These are phyloP conservation scores for Trichosporon coremiiforme DNA, from an alignment of 1,284 basidiomycete genomes.

Conservation along the genomic window DNA sequence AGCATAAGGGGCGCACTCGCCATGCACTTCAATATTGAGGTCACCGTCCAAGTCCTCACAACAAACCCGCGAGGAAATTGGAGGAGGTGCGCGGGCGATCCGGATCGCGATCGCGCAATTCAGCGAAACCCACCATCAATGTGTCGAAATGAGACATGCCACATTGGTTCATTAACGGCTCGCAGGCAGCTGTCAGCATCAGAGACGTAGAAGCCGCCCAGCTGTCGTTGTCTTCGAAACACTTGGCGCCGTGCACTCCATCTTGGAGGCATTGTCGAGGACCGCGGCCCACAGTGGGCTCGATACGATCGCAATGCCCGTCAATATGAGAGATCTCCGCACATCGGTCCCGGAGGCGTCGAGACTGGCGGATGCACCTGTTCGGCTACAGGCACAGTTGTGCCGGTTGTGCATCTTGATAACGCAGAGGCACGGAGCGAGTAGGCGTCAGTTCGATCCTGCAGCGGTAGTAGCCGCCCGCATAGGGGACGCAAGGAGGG, in stretches of 20 bases:
- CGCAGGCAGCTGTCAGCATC: neutral
- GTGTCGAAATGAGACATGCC: neutral
- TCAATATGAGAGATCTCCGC: neutral
- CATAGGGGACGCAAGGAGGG: neutral
- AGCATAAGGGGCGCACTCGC: neutral
- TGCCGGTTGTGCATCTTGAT: neutral
- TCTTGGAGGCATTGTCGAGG: neutral
- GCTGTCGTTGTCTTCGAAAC: neutral
- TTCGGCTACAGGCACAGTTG: too few species aligned
- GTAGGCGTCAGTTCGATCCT: neutral
- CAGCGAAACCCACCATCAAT: neutral
- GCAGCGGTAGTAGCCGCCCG: neutral
- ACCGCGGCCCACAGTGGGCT: neutral
- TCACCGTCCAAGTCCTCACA: too few species aligned
- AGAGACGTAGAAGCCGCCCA: too few species aligned
- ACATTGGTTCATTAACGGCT: slow-evolving; percentile 8
- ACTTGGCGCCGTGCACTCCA: neutral
- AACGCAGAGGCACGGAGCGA: neutral
- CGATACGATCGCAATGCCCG: neutral
- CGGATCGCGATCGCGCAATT: neutral
- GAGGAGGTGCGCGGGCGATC: neutral
- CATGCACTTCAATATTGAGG: neutral
- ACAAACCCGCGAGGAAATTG: too few species aligned
- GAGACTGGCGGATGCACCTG: too few species aligned
- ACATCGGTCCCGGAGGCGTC: neutral